Evolutionary conservation across 495 filamentous ascomycete genomes (phyloP).

Genomic region (Pseudoneurospora amorphoporcata): DNA sequence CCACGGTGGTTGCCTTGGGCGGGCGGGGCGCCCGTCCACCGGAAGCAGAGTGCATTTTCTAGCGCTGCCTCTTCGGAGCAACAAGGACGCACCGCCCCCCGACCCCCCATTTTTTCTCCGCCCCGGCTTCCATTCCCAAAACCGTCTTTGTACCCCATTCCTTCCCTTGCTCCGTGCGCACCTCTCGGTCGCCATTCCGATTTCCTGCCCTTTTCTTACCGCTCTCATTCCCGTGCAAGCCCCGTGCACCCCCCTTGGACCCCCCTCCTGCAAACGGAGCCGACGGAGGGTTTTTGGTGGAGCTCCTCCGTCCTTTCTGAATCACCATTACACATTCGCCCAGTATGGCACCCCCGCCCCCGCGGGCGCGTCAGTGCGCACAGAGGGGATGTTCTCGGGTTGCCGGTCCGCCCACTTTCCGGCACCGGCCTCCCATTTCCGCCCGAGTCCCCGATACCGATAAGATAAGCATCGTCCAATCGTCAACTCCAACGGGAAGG

Average conservation of each 20-base stretch:
- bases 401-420: background rate
- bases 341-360: background rate
- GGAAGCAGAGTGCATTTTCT: slow-evolving; percentile 14
- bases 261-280: slow-evolving; percentile 12
- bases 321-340: background rate
- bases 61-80: slow-evolving; percentile 16
- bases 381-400: background rate
- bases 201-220: slow-evolving; percentile 5
- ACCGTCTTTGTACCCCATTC: slow-evolving; percentile 12
- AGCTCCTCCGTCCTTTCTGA: background rate
- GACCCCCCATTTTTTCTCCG: slow-evolving; percentile 20
- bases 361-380: background rate
- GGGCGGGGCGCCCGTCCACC: slow-evolving; percentile 10
- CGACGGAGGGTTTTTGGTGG: background rate
- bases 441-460: background rate
- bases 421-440: background rate
- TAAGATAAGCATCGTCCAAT: background rate
- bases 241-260: background rate
- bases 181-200: slow-evolving; percentile 18
- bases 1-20: background rate
- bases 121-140: slow-evolving; percentile 24
- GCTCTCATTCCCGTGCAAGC: background rate
- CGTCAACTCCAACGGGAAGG: background rate
- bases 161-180: slow-evolving; percentile 21
- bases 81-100: slow-evolving; percentile 2